Evolutionary conservation across 2,329 filamentous ascomycete genomes (phyloP).

Genomic region (Clarireedia homoeocarpa): DNA sequence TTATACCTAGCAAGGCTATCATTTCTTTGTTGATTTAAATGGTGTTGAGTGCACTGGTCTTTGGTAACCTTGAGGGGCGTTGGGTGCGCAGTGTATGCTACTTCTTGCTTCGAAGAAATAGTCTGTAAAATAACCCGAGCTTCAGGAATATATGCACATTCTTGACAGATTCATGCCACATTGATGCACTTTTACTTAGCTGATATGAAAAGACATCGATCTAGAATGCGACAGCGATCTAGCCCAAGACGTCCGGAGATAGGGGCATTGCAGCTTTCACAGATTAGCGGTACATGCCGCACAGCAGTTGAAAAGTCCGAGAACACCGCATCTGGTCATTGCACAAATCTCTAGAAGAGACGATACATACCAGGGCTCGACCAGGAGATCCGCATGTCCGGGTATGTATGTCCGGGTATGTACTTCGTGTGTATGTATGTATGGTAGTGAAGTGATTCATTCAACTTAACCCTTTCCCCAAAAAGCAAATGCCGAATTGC

Average conservation of each 20-base stretch:
- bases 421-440: too few species aligned
- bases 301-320: not conserved
- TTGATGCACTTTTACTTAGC: too few species aligned
- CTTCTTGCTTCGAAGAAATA: slow-evolving; percentile 1
- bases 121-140: slow-evolving; percentile 22
- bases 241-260: not conserved
- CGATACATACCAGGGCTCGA: too few species aligned
- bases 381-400: too few species aligned
- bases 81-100: slow-evolving; percentile 8
- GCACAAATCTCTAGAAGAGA: too few species aligned
- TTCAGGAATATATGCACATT: slow-evolving; percentile 22
- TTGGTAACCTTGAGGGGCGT: slow-evolving; percentile 24
- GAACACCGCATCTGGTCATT: not conserved
- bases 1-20: slow-evolving; percentile 13
- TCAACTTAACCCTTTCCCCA: too few species aligned
- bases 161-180: not conserved
- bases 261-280: not conserved
- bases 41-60: slow-evolving; percentile 22
- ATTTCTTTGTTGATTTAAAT: slow-evolving; percentile 21
- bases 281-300: not conserved
- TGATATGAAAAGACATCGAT: too few species aligned
- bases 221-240: too few species aligned
- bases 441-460: too few species aligned
- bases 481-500: too few species aligned
- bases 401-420: too few species aligned